phyloP scores from a whole-genome alignment of 768 basidiomycete genomes.

The Russula lepida region DNA sequence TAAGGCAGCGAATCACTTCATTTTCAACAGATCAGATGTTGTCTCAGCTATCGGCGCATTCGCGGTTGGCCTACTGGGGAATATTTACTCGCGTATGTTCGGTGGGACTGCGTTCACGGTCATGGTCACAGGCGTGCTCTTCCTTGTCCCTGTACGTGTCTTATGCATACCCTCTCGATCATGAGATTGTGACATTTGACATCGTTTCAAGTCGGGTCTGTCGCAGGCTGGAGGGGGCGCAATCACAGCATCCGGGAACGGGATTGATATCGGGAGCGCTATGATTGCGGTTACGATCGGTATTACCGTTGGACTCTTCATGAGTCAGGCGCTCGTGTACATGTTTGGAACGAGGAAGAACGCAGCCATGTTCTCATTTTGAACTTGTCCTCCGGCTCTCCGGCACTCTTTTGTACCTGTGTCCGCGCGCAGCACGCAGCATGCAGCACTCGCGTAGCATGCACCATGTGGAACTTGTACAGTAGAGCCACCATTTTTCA shows the following conservation, averaged over 20 bases:
- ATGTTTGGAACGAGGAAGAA: slow-evolving; percentile 79
- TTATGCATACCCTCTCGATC: neutral
- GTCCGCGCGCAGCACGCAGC: too few relatives aligned
- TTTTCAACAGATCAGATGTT: slow-evolving; percentile 76
- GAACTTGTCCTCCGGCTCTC: slow-evolving; percentile 15
- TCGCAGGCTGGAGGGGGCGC: slow-evolving; percentile 67
- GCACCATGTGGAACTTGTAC: neutral
- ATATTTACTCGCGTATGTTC: slow-evolving; percentile 73
- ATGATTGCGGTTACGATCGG: slow-evolving; percentile 90
- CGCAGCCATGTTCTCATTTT: slow-evolving; percentile 81
- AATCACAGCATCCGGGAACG: slow-evolving; percentile 70
- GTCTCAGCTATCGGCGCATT: slow-evolving; percentile 83
- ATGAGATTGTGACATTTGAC: neutral
- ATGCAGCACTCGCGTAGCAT: too few relatives aligned
- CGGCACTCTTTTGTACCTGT: neutral
- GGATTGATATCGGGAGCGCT: slow-evolving; percentile 77
- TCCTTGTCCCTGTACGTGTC: slow-evolving; percentile 70
- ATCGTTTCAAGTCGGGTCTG: slow-evolving; percentile 58
- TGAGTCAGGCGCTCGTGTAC: slow-evolving; percentile 81
- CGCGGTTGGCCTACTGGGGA: slow-evolving; percentile 69
- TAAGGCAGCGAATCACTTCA: slow-evolving; percentile 75
- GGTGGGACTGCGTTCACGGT: slow-evolving; percentile 83
- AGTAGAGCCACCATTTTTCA: neutral
- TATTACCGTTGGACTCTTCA: slow-evolving; percentile 83
- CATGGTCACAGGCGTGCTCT: slow-evolving; percentile 85